These are phyloP conservation scores for Avicennia marina DNA, from an alignment of 257 asterid genomes.

Conservation along the genomic window DNA sequence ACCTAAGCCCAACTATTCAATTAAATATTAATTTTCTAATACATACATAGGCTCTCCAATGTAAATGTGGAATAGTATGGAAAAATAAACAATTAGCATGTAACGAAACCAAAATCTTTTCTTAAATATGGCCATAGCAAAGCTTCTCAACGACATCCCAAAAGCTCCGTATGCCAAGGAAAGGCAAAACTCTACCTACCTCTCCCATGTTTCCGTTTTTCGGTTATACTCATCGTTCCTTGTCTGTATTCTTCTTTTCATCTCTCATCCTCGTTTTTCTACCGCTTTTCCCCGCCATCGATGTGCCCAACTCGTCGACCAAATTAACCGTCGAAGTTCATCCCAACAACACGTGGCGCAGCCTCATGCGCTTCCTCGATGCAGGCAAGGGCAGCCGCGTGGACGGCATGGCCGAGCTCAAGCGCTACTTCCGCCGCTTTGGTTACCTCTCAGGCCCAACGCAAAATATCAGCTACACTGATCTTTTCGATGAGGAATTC, in stretches of 20 bases:
- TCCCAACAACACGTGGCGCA: slow-evolving; percentile 49
- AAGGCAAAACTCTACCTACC: slow-evolving; percentile 18
- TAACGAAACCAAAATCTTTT: no score
- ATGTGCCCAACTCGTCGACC: no score
- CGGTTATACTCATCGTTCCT: slow-evolving; percentile 30
- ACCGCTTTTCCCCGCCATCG: slow-evolving; percentile 43
- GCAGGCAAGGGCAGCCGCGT: slow-evolving; percentile 58
- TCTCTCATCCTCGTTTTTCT: slow-evolving; percentile 22
- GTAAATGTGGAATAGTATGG: neutral
- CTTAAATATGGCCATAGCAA: no score
- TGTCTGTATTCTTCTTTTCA: neutral
- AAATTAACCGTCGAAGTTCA: slow-evolving; percentile 18
- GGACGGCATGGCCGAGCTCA: slow-evolving; percentile 76
- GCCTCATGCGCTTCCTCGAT: slow-evolving; percentile 49
- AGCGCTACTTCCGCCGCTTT: slow-evolving; percentile 67
- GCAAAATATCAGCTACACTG: slow-evolving; percentile 28
- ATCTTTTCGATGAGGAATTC: slow-evolving; percentile 55
- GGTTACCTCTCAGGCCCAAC: slow-evolving; percentile 56
- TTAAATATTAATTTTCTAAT: neutral
- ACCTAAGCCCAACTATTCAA: slow-evolving; percentile 25
- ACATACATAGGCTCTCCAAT: neutral
- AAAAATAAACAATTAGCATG: no score
- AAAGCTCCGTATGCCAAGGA: slow-evolving; percentile 25
- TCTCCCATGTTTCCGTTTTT: slow-evolving; percentile 49
- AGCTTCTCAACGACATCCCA: neutral